These are phyloP conservation scores for Syncephalis fuscata DNA, from an alignment of 371 early-diverging fungal genomes.

Conservation along the genomic window DNA sequence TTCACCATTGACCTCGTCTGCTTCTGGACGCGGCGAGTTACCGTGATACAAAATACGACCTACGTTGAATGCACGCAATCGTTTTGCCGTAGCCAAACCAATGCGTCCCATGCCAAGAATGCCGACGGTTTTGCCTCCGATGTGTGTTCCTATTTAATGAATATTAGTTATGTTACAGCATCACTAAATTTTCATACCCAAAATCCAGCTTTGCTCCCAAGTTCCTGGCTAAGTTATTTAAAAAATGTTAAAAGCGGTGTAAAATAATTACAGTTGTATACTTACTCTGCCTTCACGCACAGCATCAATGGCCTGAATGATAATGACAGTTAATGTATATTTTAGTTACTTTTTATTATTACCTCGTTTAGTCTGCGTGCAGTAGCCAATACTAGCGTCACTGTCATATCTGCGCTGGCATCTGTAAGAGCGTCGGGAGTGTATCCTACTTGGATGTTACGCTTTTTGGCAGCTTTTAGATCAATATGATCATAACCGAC, in stretches of 20 bases:
- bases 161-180: too few species aligned
- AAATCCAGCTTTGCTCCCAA: conserved; percentile 53
- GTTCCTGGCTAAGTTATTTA: conserved; percentile 6
- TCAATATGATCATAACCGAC: conserved; percentile 84
- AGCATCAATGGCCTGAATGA: too few species aligned
- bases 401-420: conserved; percentile 69
- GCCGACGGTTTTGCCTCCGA: conserved; percentile 48
- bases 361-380: conserved; percentile 20
- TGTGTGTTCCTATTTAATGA: conserved; percentile 22
- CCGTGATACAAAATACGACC: conserved; percentile 30
- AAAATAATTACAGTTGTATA: too few species aligned
- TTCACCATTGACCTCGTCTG: conserved; percentile 16
- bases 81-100: conserved; percentile 51
- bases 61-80: conserved; percentile 54
- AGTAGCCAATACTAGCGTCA: conserved; percentile 51
- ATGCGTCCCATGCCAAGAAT: conserved; percentile 77
- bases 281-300: too few species aligned
- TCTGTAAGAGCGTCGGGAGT: conserved; percentile 82
- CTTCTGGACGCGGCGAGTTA: conserved; percentile 17
- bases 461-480: conserved; percentile 21
- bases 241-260: too few species aligned
- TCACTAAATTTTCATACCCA: too few species aligned
- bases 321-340: too few species aligned
- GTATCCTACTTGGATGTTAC: conserved; percentile 43
- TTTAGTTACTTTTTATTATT: too few species aligned